These are phyloP conservation scores for Candida golubevii DNA, from an alignment of 805 yeast genomes.

Conservation along the genomic window DNA sequence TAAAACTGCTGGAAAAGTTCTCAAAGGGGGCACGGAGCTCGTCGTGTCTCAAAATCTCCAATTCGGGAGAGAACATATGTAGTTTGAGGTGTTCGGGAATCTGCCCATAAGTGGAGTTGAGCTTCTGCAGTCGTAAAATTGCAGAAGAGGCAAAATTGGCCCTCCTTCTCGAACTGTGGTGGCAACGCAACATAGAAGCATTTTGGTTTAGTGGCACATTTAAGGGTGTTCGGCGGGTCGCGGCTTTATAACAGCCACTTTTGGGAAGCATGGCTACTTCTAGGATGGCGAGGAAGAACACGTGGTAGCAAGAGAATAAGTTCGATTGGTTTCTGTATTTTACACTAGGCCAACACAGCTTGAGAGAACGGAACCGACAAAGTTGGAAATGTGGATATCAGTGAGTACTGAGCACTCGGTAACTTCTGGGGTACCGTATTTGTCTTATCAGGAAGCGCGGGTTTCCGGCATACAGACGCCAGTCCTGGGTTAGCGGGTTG, in stretches of 20 bases:
- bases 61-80: conserved; percentile 17
- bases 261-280: not conserved
- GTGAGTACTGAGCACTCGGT: too few species aligned
- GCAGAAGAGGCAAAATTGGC: not conserved
- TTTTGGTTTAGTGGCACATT: not conserved
- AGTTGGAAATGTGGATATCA: too few species aligned
- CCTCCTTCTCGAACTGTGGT: not conserved
- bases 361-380: too few species aligned
- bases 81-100: conserved; percentile 20
- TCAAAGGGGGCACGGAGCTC: conserved; percentile 13
- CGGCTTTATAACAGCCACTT: too few species aligned
- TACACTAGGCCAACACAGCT: too few species aligned
- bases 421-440: too few species aligned
- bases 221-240: not conserved
- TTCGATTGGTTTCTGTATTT: too few species aligned
- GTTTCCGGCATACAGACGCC: too few species aligned
- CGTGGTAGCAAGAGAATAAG: not conserved
- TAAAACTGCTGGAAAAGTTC: conserved; percentile 4
- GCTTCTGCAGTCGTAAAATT: too few species aligned
- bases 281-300: not conserved
- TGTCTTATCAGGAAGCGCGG: too few species aligned
- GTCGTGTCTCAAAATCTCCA: conserved; percentile 11
- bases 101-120: conserved; percentile 11
- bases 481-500: too few species aligned
- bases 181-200: too few species aligned